These are phyloP conservation scores for Ascochyta rabiei DNA, from an alignment of 2,329 filamentous ascomycete genomes.

Conservation along the genomic window DNA sequence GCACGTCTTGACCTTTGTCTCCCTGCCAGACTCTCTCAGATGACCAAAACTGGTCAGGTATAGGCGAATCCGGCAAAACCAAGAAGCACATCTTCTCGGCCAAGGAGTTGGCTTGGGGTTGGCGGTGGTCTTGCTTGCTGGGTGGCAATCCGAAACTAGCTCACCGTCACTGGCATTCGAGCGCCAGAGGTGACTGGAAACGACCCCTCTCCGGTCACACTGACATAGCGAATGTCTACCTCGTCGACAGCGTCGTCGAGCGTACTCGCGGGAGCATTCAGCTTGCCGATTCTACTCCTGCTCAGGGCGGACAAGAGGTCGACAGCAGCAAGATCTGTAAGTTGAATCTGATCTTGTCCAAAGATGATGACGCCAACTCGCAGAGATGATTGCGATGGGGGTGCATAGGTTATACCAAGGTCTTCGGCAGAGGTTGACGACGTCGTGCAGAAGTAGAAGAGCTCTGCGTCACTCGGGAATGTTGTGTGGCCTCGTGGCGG, in stretches of 20 bases:
- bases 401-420: slow-evolving; percentile 39
- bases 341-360: slow-evolving; percentile 37
- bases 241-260: slow-evolving; percentile 44
- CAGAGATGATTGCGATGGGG: slow-evolving; percentile 43
- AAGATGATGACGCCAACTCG: slow-evolving; percentile 42
- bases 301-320: slow-evolving; percentile 43
- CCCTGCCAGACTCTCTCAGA: slow-evolving; percentile 45
- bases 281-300: slow-evolving; percentile 34
- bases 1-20: slow-evolving; percentile 46
- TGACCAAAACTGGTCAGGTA: slow-evolving; percentile 37
- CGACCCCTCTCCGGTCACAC: slow-evolving; percentile 44
- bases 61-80: slow-evolving; percentile 43
- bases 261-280: slow-evolving; percentile 31
- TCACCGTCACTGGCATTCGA: slow-evolving; percentile 48
- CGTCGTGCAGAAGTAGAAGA: slow-evolving; percentile 47
- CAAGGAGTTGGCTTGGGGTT: slow-evolving; percentile 34
- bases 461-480: slow-evolving; percentile 44
- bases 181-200: slow-evolving; percentile 45
- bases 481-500: slow-evolving; percentile 41
- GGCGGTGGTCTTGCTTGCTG: slow-evolving; percentile 27
- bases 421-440: slow-evolving; percentile 43
- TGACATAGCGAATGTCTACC: slow-evolving; percentile 47
- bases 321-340: slow-evolving; percentile 42
- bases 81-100: slow-evolving; percentile 40
- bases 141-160: slow-evolving; percentile 38